Evolutionary conservation across 805 yeast species (phyloP), one percentile per base, ranked within the genome.

Genomic region (Ogataea pilisensis): DNA sequence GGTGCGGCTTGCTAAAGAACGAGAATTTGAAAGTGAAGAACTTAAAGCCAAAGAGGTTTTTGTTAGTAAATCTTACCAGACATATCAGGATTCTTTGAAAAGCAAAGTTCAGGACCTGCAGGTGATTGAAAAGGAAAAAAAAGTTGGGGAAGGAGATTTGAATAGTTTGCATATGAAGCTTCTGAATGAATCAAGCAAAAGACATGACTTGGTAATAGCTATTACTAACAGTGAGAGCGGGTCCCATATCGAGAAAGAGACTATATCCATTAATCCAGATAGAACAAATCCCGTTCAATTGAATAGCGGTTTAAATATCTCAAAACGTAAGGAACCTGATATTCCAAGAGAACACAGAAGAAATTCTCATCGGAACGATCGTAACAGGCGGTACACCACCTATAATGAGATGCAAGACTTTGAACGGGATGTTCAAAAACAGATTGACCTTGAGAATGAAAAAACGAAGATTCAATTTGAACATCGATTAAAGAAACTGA

Each of bases 51-150:
- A 64, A 35, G 74, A 72, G 35, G 66, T 58, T 20, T 78, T 76
- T 58, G 72, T 76, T 8, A 71, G 80, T 1, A 54, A 64, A 1
- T 70, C 72, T 0, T 80, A 78, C 50, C 65, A 66, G 48, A 55
- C 55, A 31, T 64, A 64, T 39, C 66, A 65, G 46, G 59, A 60
- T 29, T 40, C 38, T 20, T 33, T 37, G 2, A 6, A 32, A 4
- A 21, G 28, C 8, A 28, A 28, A 14, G 14, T 34, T 24, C 21
- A 29, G 12, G 31, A 38, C 16, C 25, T 37, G 32, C 18, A 37
- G 34, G 7, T 16, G 7, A 25, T n/a, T 14, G 14, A 26, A 11
- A n/a, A 26, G 17, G 22, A 20, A 16, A 16, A 31, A 12, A 33
- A 31, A 9, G 19, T 13, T 18, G 11, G 14, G 7, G 22, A 4